A percentile compares a stretch with the other conserved stretches of the same genome.
Conservation (phyloP, 202 grass and related monocot genomes). For the Brachypodium distachyon region DNA sequence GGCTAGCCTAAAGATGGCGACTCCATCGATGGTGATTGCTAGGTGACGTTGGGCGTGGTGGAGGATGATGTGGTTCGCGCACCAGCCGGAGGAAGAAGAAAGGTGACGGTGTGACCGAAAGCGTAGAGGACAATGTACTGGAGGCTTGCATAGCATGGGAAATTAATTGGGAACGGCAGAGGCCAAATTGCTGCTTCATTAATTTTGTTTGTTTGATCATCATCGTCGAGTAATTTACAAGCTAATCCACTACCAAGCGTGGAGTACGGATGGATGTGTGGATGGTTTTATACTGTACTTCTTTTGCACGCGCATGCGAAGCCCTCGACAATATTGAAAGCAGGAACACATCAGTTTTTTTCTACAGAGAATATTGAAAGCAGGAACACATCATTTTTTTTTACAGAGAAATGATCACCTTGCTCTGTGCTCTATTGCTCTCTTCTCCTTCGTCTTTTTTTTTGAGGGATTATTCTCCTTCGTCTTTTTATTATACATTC, state of each 20-base stretch:
- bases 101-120: constrained; percentile 2
- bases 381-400: too few relatives aligned
- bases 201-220: neutral
- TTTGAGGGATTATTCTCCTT: too few relatives aligned
- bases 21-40: neutral
- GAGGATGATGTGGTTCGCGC: constrained; percentile 23
- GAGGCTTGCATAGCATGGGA: neutral
- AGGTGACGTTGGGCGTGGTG: neutral
- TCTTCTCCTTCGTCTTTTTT: too few relatives aligned
- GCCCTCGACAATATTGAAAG: too few relatives aligned
- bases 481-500: too few relatives aligned
- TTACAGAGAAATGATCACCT: too few relatives aligned
- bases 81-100: constrained; percentile 3
- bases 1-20: too few relatives aligned
- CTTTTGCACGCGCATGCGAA: neutral
- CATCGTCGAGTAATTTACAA: constrained; percentile 25
- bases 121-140: neutral
- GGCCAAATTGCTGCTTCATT: neutral
- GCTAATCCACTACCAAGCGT: neutral
- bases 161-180: neutral
- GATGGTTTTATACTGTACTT: neutral
- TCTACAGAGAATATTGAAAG: too few relatives aligned
- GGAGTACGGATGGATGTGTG: neutral
- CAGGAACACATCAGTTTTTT: too few relatives aligned
- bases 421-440: too few relatives aligned